phyloP scores from a whole-genome alignment of 371 early-diverging fungal species.

The Phascolomyces articulosus region DNA sequence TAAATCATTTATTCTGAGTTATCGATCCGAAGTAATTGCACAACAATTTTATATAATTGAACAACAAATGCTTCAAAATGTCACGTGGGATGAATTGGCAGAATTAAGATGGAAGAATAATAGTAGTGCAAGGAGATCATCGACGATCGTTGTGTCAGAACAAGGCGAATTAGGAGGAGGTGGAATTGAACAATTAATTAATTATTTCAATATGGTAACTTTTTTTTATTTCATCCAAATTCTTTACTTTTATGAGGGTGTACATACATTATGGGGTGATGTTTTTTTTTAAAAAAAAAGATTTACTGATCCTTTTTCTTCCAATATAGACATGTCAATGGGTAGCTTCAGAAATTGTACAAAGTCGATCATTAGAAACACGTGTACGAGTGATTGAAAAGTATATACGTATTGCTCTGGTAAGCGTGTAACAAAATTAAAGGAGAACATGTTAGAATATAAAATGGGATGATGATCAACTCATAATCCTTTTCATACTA shows the following conservation, averaged over 20 bases:
- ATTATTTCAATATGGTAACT: conserved; percentile 45
- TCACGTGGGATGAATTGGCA: conserved; percentile 61
- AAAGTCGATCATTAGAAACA: conserved; percentile 29
- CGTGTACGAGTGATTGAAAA: conserved; percentile 49
- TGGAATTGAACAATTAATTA: conserved; percentile 42
- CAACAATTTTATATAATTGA: conserved; percentile 60
- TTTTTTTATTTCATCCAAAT: no score
- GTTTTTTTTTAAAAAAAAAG: no score
- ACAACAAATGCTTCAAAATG: conserved; percentile 51
- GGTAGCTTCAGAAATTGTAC: conserved; percentile 54
- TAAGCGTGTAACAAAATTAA: conserved; percentile 14
- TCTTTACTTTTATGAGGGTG: neutral
- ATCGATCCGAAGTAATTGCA: conserved; percentile 49
- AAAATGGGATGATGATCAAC: no score
- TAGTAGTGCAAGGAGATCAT: conserved; percentile 4
- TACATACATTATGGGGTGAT: no score
- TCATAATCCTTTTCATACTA: neutral
- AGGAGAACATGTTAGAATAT: neutral
- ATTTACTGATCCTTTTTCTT: no score
- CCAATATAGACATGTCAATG: conserved; percentile 45
- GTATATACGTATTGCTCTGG: conserved; percentile 52
- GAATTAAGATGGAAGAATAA: conserved; percentile 53
- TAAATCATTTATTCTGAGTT: conserved; percentile 38
- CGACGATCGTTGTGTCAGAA: conserved; percentile 2
- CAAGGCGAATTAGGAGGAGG: neutral